Evolutionary conservation across 352 stramenopile genomes (phyloP).

Genomic region (Phytophthora uliginosa): DNA sequence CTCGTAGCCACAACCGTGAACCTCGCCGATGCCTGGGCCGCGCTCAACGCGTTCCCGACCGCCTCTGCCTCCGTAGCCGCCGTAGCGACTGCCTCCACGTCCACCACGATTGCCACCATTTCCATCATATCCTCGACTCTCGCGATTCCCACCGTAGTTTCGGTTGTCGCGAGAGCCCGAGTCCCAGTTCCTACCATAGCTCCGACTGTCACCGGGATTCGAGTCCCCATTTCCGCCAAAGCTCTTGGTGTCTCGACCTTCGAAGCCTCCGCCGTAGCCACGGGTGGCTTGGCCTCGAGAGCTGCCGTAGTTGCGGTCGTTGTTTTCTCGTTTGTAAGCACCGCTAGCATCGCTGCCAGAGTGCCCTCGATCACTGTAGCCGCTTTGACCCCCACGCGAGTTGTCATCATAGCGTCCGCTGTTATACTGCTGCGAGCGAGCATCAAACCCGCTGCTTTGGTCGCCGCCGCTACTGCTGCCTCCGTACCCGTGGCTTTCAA

Average conservation of each 20-base stretch:
- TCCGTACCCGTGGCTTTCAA: background rate
- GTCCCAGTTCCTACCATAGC: background rate
- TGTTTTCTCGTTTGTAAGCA: background rate
- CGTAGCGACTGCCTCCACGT: conserved; percentile 3
- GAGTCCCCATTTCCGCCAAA: background rate
- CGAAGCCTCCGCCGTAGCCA: background rate
- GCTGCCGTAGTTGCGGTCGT: background rate
- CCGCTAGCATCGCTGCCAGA: background rate
- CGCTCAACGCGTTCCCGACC: conserved; percentile 3
- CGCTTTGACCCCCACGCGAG: background rate
- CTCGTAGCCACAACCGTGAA: conserved; percentile 60
- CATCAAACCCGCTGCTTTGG: background rate
- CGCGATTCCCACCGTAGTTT: background rate
- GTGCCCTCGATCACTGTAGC: background rate
- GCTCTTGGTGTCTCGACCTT: background rate
- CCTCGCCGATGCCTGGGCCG: conserved; percentile 6
- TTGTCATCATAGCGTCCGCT: conserved; percentile 6
- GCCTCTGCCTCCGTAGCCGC: background rate
- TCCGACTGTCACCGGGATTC: background rate
- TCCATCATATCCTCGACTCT: background rate
- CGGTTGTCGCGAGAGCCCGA: background rate
- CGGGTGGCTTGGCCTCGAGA: background rate
- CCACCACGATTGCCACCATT: conserved; percentile 4
- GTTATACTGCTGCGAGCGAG: background rate
- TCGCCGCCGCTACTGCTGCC: background rate